Evolutionary conservation across 75 land plant species (phyloP), one percentile per base, ranked within the genome.

Genomic region (Azolla pinnata): DNA sequence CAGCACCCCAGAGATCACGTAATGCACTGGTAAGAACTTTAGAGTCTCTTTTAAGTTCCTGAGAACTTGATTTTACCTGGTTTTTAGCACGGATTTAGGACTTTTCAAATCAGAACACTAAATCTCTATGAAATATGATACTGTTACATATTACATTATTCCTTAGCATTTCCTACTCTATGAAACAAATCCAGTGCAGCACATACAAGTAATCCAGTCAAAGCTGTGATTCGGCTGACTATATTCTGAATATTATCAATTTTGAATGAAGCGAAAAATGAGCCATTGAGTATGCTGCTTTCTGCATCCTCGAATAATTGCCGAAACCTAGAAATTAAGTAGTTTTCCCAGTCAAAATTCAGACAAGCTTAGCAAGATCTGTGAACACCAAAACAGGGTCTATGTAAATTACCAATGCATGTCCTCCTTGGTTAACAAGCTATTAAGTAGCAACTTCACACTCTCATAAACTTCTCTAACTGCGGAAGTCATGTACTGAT

Each of bases 401-500:
- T n/a, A n/a, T n/a, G n/a, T n/a, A n/a, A n/a, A n/a, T 60, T 68
- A 91, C 97, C 97, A 91, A 34, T 60, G 68, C 51, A 76, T 61
- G 44, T 88, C 97, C 62, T 79, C 82, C 27, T 62, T 80, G 33
- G 84, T 79, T 34, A 88, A 67, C 27, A 91, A 48, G 18, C 74
- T 61, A 50, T 67, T 56, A 34, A 91, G 60, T 35, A 88, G 70
- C 32, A 53, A 69, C 63, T 83, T 74, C 35, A 90, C 50, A 58
- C 72, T 76, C 61, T 74, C 66, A 66, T 78, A 92, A 38, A 86
- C 77, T 58, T 92, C 97, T 52, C 78, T 59, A 50, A 88, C 83
- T 31, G 96, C 96, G 76, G 72, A 85, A 20, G 64, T 73, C 96
- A 92, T 85, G 70, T 92, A 92, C 32, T 89, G 80, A 71, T 92